Evolutionary conservation across 768 basidiomycete species (phyloP), one percentile per base, ranked within the genome.

Genomic region (Albatrellus ellisii): DNA sequence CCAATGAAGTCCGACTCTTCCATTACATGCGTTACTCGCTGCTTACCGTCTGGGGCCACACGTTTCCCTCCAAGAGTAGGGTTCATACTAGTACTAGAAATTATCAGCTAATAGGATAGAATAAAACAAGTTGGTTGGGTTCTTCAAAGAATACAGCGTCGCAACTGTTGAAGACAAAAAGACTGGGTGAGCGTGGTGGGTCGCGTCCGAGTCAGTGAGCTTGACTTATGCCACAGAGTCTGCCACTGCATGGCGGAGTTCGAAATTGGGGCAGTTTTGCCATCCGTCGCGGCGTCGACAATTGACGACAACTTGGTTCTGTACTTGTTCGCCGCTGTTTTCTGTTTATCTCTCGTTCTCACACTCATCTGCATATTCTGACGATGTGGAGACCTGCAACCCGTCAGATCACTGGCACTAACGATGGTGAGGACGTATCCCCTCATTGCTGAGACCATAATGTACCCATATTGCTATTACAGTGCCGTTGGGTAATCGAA

Each of bases 371-470:
- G 22, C n/a, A 37, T 47, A 43, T 42, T 45, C 20, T 48, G 41
- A 61, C 54, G 49, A 87, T 89, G 86, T 89, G 86, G 84, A 79
- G 79, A 62, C 85, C 85, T 43, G 84, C 87, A 48, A 87, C 87
- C 44, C 78, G 78, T 52, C 81, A 88, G 62, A 83, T 91, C 22
- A 86, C 86, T 28, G 91, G 90, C 44, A 92, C 90, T 17, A 95
- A 95, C 53, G 90, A 94, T 34, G 83, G 89, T 86, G 28, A 53
- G 75, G 63, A 25, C 33, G n/a, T n/a, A 35, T 15, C 25, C 7
- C 0, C 41, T 29, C 15, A 22, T 36, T 21, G 8, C 20, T 37
- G 11, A 8, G 36, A 36, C 21, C 25, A 42, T 46, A 44, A 31
- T 22, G 31, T 22, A 28, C 31, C 39, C 28, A 33, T 48, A 31